Conservation (phyloP, 176 grass and related monocot genomes). For the Oryza glaberrima region DNA sequence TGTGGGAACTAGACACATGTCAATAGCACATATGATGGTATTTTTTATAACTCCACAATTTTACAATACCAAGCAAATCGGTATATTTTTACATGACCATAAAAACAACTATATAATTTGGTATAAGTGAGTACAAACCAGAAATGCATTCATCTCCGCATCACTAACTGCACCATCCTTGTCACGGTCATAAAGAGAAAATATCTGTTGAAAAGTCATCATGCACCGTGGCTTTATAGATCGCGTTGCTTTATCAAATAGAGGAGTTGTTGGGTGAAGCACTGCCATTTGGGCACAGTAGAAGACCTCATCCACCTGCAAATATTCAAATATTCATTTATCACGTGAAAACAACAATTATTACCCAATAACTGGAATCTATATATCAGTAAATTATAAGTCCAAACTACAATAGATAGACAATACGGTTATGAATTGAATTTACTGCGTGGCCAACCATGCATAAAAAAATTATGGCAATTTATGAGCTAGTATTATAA, state of each 20-base stretch:
- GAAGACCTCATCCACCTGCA: slow-evolving; percentile 83
- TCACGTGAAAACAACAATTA: neutral
- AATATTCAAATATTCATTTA: neutral
- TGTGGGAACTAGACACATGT: neutral
- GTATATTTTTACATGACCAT: neutral
- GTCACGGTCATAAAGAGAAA: slow-evolving; percentile 81
- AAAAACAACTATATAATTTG: neutral
- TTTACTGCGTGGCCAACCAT: too few species aligned
- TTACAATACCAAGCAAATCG: too few species aligned
- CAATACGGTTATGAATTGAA: too few species aligned
- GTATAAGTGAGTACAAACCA: slow-evolving; percentile 53
- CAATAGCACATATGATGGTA: too few species aligned
- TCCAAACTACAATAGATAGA: too few species aligned
- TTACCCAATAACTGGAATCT: neutral
- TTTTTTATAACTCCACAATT: too few species aligned
- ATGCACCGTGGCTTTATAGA: slow-evolving; percentile 85
- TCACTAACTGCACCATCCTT: slow-evolving; percentile 93
- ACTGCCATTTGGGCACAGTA: slow-evolving; percentile 95
- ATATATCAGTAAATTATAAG: neutral
- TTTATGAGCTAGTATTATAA: too few species aligned
- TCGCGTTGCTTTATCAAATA: slow-evolving; percentile 86
- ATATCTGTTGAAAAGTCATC: slow-evolving; percentile 82
- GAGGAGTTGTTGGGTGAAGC: slow-evolving; percentile 81
- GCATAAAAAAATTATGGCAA: too few species aligned
- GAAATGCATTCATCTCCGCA: slow-evolving; percentile 84